Percentiles rank a stretch among this genome's conserved stretches.
These are phyloP conservation scores for Aspergillus fumigatiaffinis DNA, from an alignment of 2,329 filamentous ascomycete species.

Conservation along the genomic window DNA sequence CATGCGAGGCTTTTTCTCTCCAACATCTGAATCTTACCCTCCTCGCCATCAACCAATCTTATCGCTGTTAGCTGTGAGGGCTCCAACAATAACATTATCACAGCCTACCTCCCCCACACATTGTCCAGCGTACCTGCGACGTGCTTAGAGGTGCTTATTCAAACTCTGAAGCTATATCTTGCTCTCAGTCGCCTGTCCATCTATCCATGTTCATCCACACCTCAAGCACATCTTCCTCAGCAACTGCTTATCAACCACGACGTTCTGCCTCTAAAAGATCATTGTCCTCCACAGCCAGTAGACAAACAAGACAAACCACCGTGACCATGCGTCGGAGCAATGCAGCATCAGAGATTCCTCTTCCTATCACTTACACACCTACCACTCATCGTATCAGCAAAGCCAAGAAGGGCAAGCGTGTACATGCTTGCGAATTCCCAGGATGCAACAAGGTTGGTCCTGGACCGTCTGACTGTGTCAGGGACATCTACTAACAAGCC, in stretches of 20 bases:
- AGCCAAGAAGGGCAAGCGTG: slow-evolving; percentile 50
- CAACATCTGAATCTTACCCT: slow-evolving; percentile 13
- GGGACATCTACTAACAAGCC: slow-evolving; percentile 9
- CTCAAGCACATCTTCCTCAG: slow-evolving; percentile 14
- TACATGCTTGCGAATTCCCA: slow-evolving; percentile 46
- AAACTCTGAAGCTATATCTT: slow-evolving; percentile 19
- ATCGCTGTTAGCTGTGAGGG: slow-evolving; percentile 1
- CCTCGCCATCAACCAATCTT: slow-evolving; percentile 10
- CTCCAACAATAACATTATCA: slow-evolving; percentile 7
- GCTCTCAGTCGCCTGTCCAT: slow-evolving; percentile 17
- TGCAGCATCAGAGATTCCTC: slow-evolving; percentile 26
- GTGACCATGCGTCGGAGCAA: slow-evolving; percentile 26
- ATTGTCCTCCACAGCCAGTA: slow-evolving; percentile 16
- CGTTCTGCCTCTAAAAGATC: slow-evolving; percentile 1
- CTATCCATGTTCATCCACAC: slow-evolving; percentile 19
- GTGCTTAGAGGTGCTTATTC: slow-evolving; percentile 22
- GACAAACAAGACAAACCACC: slow-evolving; percentile 20
- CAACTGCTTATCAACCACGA: slow-evolving; percentile 11
- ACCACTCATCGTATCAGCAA: slow-evolving; percentile 50
- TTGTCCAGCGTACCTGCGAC: slow-evolving; percentile 11
- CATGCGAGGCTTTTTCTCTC: slow-evolving; percentile 9
- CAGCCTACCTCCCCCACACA: slow-evolving; percentile 19
- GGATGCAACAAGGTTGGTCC: slow-evolving; percentile 46
- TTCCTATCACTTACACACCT: slow-evolving; percentile 45
- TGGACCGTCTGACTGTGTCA: slow-evolving; percentile 1